Percentiles rank a stretch among this genome's conserved stretches.
Conservation (phyloP, 2,329 filamentous ascomycete genomes). For the Fusarium palustre region DNA sequence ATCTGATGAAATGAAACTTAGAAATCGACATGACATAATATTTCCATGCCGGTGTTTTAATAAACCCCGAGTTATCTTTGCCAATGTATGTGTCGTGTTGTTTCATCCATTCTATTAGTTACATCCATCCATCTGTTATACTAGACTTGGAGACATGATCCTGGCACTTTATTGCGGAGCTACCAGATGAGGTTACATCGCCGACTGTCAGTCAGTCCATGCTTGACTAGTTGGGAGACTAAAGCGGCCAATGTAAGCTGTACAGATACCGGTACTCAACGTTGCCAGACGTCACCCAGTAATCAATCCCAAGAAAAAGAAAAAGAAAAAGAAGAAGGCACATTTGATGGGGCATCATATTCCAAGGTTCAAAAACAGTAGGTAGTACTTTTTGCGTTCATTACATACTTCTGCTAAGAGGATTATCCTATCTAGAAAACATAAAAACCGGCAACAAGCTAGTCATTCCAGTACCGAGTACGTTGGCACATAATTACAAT, state of each 20-base stretch:
- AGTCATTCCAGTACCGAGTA: too few species aligned
- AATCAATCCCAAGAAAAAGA: background rate
- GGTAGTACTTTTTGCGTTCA: background rate
- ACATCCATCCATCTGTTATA: background rate
- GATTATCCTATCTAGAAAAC: too few species aligned
- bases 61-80: background rate
- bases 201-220: slow-evolving; percentile 13
- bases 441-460: too few species aligned
- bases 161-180: background rate
- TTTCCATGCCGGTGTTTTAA: background rate
- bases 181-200: slow-evolving; percentile 26
- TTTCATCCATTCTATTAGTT: background rate
- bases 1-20: background rate
- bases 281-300: background rate
- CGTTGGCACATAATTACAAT: background rate
- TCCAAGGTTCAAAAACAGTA: background rate
- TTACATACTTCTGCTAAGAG: background rate
- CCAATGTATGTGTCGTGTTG: background rate
- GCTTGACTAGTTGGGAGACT: background rate
- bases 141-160: background rate
- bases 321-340: background rate
- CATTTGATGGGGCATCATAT: background rate
- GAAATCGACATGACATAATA: slow-evolving; percentile 2
- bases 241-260: background rate
- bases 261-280: background rate